Conservation (phyloP, 2,329 filamentous ascomycete species). For the Paraconiothyrium sp. region DNA sequence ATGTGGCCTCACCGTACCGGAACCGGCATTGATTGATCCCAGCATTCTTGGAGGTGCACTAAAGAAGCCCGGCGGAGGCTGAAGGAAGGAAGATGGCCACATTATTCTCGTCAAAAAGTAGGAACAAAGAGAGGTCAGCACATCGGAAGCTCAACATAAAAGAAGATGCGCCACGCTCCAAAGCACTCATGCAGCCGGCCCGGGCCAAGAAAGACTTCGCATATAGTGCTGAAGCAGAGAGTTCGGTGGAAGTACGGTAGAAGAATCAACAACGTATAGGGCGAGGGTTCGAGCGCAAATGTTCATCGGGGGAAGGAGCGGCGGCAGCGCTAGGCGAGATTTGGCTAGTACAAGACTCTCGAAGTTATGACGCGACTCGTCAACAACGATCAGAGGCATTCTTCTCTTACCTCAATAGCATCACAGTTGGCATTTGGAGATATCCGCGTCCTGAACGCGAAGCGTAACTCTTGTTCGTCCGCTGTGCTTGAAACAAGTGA, state of each 20-base stretch:
- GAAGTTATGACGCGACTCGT: not conserved
- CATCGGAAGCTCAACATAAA: not conserved
- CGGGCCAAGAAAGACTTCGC: too few species aligned
- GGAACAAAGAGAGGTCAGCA: not conserved
- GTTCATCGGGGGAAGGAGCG: not conserved
- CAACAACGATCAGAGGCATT: not conserved
- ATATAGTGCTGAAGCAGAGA: too few species aligned
- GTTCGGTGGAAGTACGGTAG: too few species aligned
- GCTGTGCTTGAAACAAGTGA: not conserved
- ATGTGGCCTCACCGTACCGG: conserved; percentile 43
- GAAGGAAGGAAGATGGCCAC: conserved; percentile 11
- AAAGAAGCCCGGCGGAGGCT: conserved; percentile 36
- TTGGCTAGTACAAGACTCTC: not conserved
- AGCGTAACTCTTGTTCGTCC: too few species aligned
- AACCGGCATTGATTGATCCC: conserved; percentile 41
- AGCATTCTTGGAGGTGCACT: conserved; percentile 39
- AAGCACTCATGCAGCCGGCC: too few species aligned
- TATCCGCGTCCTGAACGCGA: too few species aligned
- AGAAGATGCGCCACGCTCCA: too few species aligned
- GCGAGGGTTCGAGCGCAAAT: not conserved
- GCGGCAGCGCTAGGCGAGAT: not conserved
- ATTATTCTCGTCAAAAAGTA: not conserved
- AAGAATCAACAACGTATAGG: not conserved
- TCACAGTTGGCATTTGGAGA: not conserved
- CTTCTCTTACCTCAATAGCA: not conserved